Base-by-base conservation (phyloP, 805 yeast species). In the Barnettozyma pratensis region DNA sequence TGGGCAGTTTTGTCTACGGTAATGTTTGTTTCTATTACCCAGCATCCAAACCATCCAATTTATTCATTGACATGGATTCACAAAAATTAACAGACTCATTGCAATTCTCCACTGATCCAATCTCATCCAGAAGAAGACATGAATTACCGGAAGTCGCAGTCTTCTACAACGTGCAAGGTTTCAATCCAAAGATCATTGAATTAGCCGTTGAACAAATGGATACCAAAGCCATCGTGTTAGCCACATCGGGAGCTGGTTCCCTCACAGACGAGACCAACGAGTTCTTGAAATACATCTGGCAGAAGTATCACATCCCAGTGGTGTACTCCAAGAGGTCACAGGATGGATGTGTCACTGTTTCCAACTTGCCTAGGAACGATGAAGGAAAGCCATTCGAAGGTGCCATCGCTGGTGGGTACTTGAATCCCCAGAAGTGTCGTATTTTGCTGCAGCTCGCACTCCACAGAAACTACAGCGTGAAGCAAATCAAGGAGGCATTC, bases 231-330 rank as follows among this genome's bases (percentile, higher is more conserved):
- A 59, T 83, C 12, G 81, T 83, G 1, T 66, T 83, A 44, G 89
- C 88, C 0, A 79, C 86, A 3, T 77, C 82, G 75, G 89, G 89
- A 36, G 86, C 88, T 1, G 89, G 89, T 1, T 79, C 85, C 2
- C 62, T 83, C 64, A 71, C 80, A 28, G 76, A 73, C 5, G 65
- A 60, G 12, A 77, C 83, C 3, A 78, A 77, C 52, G 68, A 69
- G 39, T 63, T 65, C n/a, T 59, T 74, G 40, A 65, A 70, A 30
- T 65, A 69, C 41, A 67, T 70, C 25, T 72, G 71, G 50, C 57
- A 65, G n/a, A 57, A 64, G 30, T 60, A 69, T 43, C 57, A 65
- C 19, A 68, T 80, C 30, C 88, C 88, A 1, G 71, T 82, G 1
- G 71, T 83, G 1, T 82, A 79, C 59, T 80, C 87, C 34, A 81